These are phyloP conservation scores for Malassezia vespertilionis DNA, from an alignment of 1,284 basidiomycete genomes.

Conservation along the genomic window DNA sequence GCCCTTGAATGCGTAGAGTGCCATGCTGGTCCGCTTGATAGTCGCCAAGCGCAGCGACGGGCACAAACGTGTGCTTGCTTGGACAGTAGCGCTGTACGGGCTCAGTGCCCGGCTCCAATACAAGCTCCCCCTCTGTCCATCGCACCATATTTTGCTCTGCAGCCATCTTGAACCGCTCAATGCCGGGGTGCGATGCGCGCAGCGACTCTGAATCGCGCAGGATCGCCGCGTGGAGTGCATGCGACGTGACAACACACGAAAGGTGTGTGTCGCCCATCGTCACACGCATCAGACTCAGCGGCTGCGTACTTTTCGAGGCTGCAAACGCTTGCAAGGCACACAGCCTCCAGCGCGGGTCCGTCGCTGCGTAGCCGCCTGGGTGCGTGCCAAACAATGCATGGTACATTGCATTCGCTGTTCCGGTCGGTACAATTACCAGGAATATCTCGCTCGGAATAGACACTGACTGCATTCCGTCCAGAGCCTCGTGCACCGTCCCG, in stretches of 20 bases:
- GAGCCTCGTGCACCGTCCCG: constrained; percentile 45
- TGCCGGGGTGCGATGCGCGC: constrained; percentile 58
- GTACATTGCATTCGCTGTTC: constrained; percentile 91
- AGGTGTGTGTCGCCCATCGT: constrained; percentile 11
- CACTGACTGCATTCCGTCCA: constrained; percentile 29
- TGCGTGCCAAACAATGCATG: constrained; percentile 53
- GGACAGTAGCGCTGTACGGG: constrained; percentile 57
- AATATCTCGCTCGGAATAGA: no score
- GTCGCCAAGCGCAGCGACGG: not conserved
- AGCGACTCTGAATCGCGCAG: constrained; percentile 57
- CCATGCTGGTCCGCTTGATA: not conserved
- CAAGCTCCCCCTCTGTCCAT: constrained; percentile 61
- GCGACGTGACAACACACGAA: constrained; percentile 51
- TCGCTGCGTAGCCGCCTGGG: constrained; percentile 24
- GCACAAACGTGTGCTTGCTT: constrained; percentile 50
- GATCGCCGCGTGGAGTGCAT: constrained; percentile 73
- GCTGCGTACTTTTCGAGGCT: not conserved
- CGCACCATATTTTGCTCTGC: constrained; percentile 62
- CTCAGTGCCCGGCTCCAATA: constrained; percentile 51
- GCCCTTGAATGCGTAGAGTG: constrained; percentile 48
- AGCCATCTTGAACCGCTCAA: constrained; percentile 77
- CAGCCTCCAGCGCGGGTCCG: constrained; percentile 5
- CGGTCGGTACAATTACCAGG: constrained; percentile 58
- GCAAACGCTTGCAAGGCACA: constrained; percentile 3
- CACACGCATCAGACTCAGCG: constrained; percentile 1